Evolutionary conservation across 495 filamentous ascomycete species (phyloP), one percentile per base, ranked within the genome.

Genomic region (Penicillium silybi): DNA sequence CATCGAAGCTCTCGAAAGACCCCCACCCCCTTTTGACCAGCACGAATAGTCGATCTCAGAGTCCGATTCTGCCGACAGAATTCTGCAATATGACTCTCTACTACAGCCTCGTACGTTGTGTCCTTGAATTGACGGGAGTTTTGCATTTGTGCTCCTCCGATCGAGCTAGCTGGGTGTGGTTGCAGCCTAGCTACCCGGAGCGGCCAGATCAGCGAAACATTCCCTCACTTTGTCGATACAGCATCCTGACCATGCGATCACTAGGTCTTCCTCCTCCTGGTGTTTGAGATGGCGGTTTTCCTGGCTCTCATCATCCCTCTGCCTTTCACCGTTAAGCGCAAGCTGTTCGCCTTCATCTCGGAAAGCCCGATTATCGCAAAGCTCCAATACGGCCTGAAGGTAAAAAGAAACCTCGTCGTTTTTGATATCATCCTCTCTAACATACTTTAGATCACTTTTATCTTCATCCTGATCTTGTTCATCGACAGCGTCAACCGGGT

Each of bases 401-500:
- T 86, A 66, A 39, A 22, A 11, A 13, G 18, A 11, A 35, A 4
- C 34, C 20, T 7, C 19, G 10, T 1, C 13, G 29, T 2, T 4
- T 17, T 11, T 25, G 0, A 32, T n/a, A n/a, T 27, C 1, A 39
- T 1, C 25, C 47, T 43, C 43, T 51, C 47, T 58, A 29, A 60
- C 45, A 3, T 19, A 4, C 35, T n/a, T 18, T 73, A 97, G 86
- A 98, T 98, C 41, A 95, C 90, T 3, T 98, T 97, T 64, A 90
- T 97, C 61, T 97, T 97, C 74, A 97, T 98, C 62, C 73, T 97
- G 40, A 96, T 98, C 50, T 85, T 98, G 44, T 98, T 97, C 78
- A 82, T 98, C 67, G 93, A 98, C 75, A 96, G 91, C 69, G 90
- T 98, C 67, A 98, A 98, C 73, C 90, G 93, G 42, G 93, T 98